Percentiles rank a stretch among this genome's conserved stretches.
These are phyloP conservation scores for Aspergillus piperis DNA, from an alignment of 2,329 filamentous ascomycete genomes.

Conservation along the genomic window DNA sequence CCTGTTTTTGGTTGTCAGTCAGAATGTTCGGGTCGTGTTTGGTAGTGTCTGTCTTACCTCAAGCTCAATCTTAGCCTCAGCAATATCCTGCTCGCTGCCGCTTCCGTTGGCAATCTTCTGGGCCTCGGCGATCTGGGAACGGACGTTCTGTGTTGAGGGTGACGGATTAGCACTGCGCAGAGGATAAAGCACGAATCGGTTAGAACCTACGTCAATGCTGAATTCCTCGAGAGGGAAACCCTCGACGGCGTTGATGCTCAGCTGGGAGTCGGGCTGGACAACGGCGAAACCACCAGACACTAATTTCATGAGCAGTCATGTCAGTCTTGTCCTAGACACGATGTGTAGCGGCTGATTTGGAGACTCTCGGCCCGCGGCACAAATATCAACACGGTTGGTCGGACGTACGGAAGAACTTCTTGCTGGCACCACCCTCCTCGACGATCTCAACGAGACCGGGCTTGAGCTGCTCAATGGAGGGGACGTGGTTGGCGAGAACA, in stretches of 20 bases:
- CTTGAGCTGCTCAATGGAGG: slow-evolving; percentile 98
- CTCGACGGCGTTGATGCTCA: slow-evolving; percentile 99
- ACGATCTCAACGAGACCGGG: slow-evolving; percentile 93
- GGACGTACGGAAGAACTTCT: slow-evolving; percentile 95
- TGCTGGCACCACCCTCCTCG: slow-evolving; percentile 83
- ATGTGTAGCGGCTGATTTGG: background rate
- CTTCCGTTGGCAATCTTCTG: slow-evolving; percentile 89
- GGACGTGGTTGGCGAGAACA: slow-evolving; percentile 98
- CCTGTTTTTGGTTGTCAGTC: slow-evolving; percentile 34
- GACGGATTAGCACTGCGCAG: slow-evolving; percentile 10
- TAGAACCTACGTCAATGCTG: slow-evolving; percentile 68
- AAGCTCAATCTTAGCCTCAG: slow-evolving; percentile 98
- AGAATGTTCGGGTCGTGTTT: background rate
- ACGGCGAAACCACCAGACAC: slow-evolving; percentile 96
- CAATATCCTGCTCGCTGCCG: slow-evolving; percentile 95
- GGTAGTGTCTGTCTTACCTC: slow-evolving; percentile 65
- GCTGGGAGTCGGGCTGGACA: slow-evolving; percentile 88
- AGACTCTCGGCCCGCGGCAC: slow-evolving; percentile 1
- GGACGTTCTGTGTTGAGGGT: slow-evolving; percentile 62
- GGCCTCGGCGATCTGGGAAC: slow-evolving; percentile 86
- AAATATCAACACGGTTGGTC: slow-evolving; percentile 16
- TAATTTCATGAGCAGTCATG: slow-evolving; percentile 40
- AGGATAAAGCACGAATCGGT: background rate
- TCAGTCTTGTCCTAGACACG: slow-evolving; percentile 20
- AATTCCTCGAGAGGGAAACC: slow-evolving; percentile 94